Base-by-base conservation (phyloP, 192 early-diverging fungal genomes). In the Coemansia pectinata region DNA sequence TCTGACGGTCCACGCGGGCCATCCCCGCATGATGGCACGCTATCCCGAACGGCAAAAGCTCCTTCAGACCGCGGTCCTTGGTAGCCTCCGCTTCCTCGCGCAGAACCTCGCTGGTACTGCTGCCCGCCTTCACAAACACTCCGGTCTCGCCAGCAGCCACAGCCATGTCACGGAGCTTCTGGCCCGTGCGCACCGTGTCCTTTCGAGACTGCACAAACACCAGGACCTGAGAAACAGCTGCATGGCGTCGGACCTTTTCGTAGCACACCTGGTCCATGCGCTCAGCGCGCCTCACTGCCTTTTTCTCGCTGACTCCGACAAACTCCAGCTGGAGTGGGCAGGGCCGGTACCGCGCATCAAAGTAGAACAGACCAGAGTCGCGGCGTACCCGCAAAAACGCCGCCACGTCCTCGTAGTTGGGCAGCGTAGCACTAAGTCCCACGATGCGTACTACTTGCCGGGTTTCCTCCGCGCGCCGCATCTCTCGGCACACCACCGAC, bases 151-250 rank as follows among this genome's bases (percentile, higher is more conserved):
- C 92, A 42, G 92, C 93, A 60, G 95, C 95, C 23, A 98, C 75
- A 5, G 94, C 95, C 92, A 97, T 91, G 75, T 99, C 96, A 40
- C 93, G 88, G 55, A 97, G 71, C 14, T 93, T 90, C 70, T 93
- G 94, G 2, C 95, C 97, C 3, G 96, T 97, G 73, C 94, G 94
- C 31, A 93, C 95, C 1, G 97, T 99, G 70, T 99, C 97, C 74
- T 98, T 99, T 14, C 97, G 90, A 47, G 96, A 97, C 76, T 99
- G 97, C 33, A 95, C 95, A 86, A 99, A 99, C 27, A 99, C 88
- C 42, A 99, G 83, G 7, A 97, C 91, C 76, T 99, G 97, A 66
- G 92, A 92, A 64, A 91, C 88, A 2, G 79, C 85, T 36, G 91
- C 88, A 50, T 94, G 91, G 69, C 95, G 93, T 77, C 93, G 87